These are phyloP conservation scores for Irpex lacteus DNA, from an alignment of 1,284 basidiomycete species.

Conservation along the genomic window DNA sequence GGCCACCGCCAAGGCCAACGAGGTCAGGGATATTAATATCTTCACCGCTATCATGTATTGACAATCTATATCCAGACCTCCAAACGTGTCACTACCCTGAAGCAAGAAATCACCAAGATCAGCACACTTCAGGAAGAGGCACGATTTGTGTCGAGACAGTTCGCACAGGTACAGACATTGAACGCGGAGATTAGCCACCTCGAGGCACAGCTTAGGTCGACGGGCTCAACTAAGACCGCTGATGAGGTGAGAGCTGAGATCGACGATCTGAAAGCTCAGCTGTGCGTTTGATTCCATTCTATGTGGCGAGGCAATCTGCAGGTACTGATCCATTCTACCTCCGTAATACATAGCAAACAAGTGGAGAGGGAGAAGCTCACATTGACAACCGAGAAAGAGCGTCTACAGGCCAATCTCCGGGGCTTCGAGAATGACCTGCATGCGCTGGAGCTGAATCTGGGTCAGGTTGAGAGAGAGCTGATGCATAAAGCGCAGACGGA, in stretches of 20 bases:
- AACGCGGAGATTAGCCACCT: conserved; percentile 62
- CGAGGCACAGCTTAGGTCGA: conserved; percentile 66
- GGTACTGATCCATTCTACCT: background rate
- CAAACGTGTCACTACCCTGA: conserved; percentile 45
- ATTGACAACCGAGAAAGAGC: conserved; percentile 65
- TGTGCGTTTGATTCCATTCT: conserved; percentile 49
- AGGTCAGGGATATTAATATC: conserved; percentile 36
- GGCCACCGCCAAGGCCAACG: conserved; percentile 52
- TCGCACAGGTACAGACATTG: conserved; percentile 65
- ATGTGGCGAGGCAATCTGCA: background rate
- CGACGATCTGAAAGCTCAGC: conserved; percentile 53
- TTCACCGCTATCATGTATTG: conserved; percentile 5
- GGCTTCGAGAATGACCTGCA: conserved; percentile 58
- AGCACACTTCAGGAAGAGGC: conserved; percentile 65
- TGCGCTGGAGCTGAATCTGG: conserved; percentile 60
- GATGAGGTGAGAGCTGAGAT: conserved; percentile 84
- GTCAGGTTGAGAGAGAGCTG: conserved; percentile 58
- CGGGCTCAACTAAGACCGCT: conserved; percentile 77
- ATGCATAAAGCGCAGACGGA: conserved; percentile 64
- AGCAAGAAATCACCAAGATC: conserved; percentile 62
- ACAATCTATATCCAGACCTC: conserved; percentile 35
- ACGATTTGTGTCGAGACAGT: conserved; percentile 57
- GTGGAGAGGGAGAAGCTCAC: conserved; percentile 67
- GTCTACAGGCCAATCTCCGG: conserved; percentile 55
- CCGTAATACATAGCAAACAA: conserved; percentile 47